These are phyloP conservation scores for Eucalyptus sideroxylon DNA, from an alignment of 345 rosid species.

Conservation along the genomic window DNA sequence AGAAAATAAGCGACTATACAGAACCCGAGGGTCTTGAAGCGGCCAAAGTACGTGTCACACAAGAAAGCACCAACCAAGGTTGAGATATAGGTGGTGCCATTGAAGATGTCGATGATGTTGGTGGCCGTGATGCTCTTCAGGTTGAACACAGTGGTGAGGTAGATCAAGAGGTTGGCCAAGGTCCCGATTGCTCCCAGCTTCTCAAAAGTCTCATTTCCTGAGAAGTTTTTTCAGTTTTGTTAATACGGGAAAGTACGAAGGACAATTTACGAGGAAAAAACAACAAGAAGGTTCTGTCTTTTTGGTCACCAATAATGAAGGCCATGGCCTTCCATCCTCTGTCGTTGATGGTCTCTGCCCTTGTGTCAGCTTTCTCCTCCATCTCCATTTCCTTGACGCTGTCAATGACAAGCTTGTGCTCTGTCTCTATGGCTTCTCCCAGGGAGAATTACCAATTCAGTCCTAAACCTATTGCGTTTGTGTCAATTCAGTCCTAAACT, in stretches of 20 bases:
- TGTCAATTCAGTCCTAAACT: no score
- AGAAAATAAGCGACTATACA: background rate
- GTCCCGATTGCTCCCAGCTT: constrained; percentile 10
- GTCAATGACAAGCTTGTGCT: background rate
- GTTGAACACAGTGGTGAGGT: constrained; percentile 5
- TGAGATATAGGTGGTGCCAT: background rate
- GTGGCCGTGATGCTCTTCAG: background rate
- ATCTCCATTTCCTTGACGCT: background rate
- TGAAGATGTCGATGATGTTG: constrained; percentile 1
- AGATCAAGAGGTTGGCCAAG: background rate
- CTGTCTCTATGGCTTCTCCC: no score
- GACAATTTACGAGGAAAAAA: background rate
- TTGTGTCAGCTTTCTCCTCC: no score
- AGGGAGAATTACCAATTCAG: no score
- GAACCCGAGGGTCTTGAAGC: background rate
- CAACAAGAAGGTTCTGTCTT: background rate
- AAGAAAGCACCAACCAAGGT: constrained; percentile 3
- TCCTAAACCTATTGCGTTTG: no score
- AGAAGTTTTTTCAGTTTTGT: background rate
- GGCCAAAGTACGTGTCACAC: constrained; percentile 3
- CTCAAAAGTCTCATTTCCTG: background rate
- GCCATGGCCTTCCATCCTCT: constrained; percentile 80
- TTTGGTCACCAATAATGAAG: constrained; percentile 36
- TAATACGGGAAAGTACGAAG: no score
- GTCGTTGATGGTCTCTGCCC: constrained; percentile 19